Percentiles rank a stretch among this genome's conserved stretches.
phyloP scores from a whole-genome alignment of 345 rosid genomes.

The Camelina hispida region DNA sequence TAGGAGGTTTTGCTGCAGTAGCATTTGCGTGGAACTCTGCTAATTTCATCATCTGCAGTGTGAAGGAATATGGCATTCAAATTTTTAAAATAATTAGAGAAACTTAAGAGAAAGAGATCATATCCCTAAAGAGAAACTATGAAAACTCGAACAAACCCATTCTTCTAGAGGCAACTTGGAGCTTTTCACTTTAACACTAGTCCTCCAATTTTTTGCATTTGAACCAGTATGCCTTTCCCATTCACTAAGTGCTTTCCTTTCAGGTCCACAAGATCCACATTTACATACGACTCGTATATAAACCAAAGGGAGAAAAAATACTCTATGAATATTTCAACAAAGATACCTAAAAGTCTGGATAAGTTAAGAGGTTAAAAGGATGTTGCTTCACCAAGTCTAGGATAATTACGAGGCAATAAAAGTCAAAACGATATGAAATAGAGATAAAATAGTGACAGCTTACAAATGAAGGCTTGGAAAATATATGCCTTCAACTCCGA shows the following conservation, averaged over 20 bases:
- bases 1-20: slow-evolving; percentile 66
- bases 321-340: neutral
- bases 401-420: slow-evolving; percentile 9
- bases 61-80: slow-evolving; percentile 8
- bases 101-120: slow-evolving; percentile 10
- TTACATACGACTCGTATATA: slow-evolving; percentile 83
- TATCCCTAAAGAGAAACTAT: neutral
- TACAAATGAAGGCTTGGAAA: slow-evolving; percentile 95
- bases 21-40: slow-evolving; percentile 87
- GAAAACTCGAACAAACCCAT: slow-evolving; percentile 69
- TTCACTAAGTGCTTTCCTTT: slow-evolving; percentile 88
- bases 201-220: slow-evolving; percentile 83
- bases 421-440: slow-evolving; percentile 5
- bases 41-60: slow-evolving; percentile 86
- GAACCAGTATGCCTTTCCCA: slow-evolving; percentile 98
- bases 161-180: slow-evolving; percentile 90
- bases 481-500: slow-evolving; percentile 92
- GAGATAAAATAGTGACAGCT: slow-evolving; percentile 43
- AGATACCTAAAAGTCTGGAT: slow-evolving; percentile 13
- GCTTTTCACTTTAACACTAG: slow-evolving; percentile 81
- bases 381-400: slow-evolving; percentile 17
- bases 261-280: slow-evolving; percentile 87
- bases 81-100: neutral
- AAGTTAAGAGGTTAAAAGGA: neutral
- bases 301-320: slow-evolving; percentile 23